These are phyloP conservation scores for Butyriboletus loyo DNA, from an alignment of 768 basidiomycete genomes.

Conservation along the genomic window DNA sequence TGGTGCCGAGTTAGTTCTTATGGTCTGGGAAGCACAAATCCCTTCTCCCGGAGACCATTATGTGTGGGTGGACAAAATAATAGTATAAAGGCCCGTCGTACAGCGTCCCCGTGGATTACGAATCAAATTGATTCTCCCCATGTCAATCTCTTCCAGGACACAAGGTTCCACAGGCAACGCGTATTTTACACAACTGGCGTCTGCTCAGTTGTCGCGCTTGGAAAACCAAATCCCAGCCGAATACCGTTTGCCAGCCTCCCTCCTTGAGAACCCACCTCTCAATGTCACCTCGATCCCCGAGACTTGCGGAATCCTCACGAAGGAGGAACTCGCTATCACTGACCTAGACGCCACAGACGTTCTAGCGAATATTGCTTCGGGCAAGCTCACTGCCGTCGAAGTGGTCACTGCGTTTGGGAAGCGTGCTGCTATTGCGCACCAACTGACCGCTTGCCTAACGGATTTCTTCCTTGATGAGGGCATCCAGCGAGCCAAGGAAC, in stretches of 20 bases:
- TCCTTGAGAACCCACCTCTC: conserved; percentile 24
- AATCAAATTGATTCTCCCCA: background rate
- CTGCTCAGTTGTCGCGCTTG: conserved; percentile 19
- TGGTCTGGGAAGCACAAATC: background rate
- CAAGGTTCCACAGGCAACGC: conserved; percentile 22
- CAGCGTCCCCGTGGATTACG: background rate
- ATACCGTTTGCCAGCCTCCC: conserved; percentile 13
- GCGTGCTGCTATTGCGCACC: conserved; percentile 53
- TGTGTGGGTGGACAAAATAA: background rate
- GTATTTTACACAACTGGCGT: conserved; percentile 16
- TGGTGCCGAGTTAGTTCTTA: background rate
- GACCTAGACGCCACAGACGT: conserved; percentile 37
- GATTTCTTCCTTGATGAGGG: conserved; percentile 47
- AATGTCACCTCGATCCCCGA: conserved; percentile 34
- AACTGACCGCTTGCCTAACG: conserved; percentile 39
- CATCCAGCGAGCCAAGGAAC: conserved; percentile 36
- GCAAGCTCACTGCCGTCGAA: conserved; percentile 36
- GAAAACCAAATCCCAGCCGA: conserved; percentile 23
- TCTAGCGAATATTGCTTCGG: conserved; percentile 25
- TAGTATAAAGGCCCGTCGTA: background rate
- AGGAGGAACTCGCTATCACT: conserved; percentile 35
- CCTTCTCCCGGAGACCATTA: background rate
- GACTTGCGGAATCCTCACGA: conserved; percentile 30
- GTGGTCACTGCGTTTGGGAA: conserved; percentile 44
- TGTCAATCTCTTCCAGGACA: conserved; percentile 22